Conservation (phyloP, 1,139 yeast genomes). For the Pneumocystis wakefieldiae region DNA sequence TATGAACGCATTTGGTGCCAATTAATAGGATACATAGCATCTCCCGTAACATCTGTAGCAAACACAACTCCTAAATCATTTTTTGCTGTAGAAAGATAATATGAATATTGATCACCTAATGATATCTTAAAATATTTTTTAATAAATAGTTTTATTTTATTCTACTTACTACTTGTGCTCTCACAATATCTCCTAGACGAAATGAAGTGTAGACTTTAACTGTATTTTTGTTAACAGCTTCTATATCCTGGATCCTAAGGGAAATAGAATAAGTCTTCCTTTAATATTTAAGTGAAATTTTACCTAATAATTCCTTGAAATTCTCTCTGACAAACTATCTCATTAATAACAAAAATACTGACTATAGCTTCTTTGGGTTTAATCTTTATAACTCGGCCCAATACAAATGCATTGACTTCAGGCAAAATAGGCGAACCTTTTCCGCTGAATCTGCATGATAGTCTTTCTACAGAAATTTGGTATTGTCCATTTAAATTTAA, state of each 20-base stretch:
- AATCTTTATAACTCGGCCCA: slow-evolving; percentile 59
- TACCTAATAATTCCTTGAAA: slow-evolving; percentile 63
- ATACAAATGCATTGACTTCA: slow-evolving; percentile 67
- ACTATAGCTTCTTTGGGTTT: slow-evolving; percentile 58
- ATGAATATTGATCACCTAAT: slow-evolving; percentile 84
- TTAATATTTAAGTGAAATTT: background rate
- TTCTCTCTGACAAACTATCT: slow-evolving; percentile 37
- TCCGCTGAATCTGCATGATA: background rate
- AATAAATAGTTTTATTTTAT: background rate
- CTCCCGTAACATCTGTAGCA: slow-evolving; percentile 61
- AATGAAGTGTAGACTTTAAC: slow-evolving; percentile 67
- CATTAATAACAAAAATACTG: slow-evolving; percentile 71
- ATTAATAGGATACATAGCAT: slow-evolving; percentile 74
- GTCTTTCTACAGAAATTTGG: background rate
- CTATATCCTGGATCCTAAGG: slow-evolving; percentile 58
- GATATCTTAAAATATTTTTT: slow-evolving; percentile 37
- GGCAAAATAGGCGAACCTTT: slow-evolving; percentile 36
- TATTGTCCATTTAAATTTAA: background rate
- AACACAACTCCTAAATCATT: slow-evolving; percentile 89
- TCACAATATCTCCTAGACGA: slow-evolving; percentile 82
- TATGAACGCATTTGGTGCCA: slow-evolving; percentile 91
- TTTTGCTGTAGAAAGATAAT: slow-evolving; percentile 75
- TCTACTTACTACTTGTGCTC: slow-evolving; percentile 38
- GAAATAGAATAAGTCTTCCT: background rate
- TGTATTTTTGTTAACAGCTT: slow-evolving; percentile 82